Evolutionary conservation across 2,329 filamentous ascomycete genomes (phyloP).

Genomic region (Stemphylium beticola): DNA sequence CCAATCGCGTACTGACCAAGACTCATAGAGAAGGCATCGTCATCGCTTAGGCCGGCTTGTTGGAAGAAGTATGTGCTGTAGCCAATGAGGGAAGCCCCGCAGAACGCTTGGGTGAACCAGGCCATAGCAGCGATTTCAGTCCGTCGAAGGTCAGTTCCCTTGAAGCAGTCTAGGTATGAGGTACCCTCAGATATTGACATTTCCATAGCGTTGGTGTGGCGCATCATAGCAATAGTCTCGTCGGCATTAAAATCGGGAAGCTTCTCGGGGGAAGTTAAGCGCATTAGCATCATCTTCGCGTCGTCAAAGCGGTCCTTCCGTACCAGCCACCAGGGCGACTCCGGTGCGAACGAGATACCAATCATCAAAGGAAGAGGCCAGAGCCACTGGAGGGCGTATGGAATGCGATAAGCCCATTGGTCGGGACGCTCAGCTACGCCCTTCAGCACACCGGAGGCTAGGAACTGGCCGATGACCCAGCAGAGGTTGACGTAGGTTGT

Average conservation of each 20-base stretch:
- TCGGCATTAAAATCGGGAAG: conserved; percentile 51
- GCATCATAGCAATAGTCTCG: conserved; percentile 83
- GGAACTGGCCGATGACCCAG: conserved; percentile 76
- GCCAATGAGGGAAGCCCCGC: conserved; percentile 44
- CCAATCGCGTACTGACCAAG: conserved; percentile 65
- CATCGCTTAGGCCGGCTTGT: conserved; percentile 53
- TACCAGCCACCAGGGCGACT: conserved; percentile 77
- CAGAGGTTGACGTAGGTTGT: conserved; percentile 77
- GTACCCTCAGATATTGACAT: conserved; percentile 70
- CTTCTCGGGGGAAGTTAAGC: conserved; percentile 63
- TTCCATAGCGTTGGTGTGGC: conserved; percentile 83
- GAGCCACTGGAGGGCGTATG: conserved; percentile 76
- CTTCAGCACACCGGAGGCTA: conserved; percentile 73
- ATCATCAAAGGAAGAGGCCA: conserved; percentile 73
- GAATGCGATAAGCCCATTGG: conserved; percentile 71
- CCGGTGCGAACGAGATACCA: conserved; percentile 71
- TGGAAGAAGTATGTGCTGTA: conserved; percentile 56
- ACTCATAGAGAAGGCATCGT: conserved; percentile 53
- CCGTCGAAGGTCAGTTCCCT: conserved; percentile 76
- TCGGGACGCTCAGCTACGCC: conserved; percentile 68
- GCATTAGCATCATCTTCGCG: conserved; percentile 69
- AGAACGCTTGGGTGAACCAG: conserved; percentile 56
- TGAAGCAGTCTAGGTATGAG: conserved; percentile 83
- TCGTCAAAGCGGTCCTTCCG: conserved; percentile 68
- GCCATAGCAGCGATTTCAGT: conserved; percentile 71